Conservation (phyloP, 345 rosid genomes). For the Nasturtium officinale region DNA sequence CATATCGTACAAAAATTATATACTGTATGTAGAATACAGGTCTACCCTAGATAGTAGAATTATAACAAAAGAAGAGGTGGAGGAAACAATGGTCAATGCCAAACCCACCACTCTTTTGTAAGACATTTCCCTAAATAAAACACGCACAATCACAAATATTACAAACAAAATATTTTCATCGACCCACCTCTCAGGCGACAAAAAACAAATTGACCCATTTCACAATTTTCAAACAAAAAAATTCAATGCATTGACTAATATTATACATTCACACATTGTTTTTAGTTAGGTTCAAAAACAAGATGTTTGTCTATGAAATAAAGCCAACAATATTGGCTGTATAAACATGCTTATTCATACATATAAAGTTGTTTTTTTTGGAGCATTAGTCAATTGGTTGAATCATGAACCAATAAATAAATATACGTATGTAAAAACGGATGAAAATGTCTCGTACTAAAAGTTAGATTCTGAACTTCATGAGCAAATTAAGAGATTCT, state of each 20-base stretch:
- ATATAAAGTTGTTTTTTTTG: neutral
- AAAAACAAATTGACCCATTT: neutral
- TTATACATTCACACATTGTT: neutral
- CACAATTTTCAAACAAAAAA: neutral
- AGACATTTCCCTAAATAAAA: neutral
- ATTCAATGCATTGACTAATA: constrained; percentile 25
- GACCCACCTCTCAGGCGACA: neutral
- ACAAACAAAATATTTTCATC: neutral
- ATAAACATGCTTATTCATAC: neutral
- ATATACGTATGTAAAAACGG: neutral
- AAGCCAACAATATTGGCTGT: neutral
- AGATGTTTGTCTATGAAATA: neutral
- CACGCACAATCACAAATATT: neutral
- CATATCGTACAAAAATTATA: neutral
- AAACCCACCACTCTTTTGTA: neutral
- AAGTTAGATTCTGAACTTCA: neutral
- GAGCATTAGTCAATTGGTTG: constrained; percentile 8
- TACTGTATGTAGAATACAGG: too few relatives aligned
- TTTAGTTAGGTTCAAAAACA: neutral
- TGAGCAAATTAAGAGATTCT: neutral
- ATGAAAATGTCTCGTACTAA: neutral
- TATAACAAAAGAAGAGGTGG: neutral
- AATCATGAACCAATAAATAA: neutral
- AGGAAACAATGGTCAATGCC: constrained; percentile 9
- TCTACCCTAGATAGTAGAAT: neutral